Conservation (phyloP, 257 asterid species). For the Hygrophila difformis region DNA sequence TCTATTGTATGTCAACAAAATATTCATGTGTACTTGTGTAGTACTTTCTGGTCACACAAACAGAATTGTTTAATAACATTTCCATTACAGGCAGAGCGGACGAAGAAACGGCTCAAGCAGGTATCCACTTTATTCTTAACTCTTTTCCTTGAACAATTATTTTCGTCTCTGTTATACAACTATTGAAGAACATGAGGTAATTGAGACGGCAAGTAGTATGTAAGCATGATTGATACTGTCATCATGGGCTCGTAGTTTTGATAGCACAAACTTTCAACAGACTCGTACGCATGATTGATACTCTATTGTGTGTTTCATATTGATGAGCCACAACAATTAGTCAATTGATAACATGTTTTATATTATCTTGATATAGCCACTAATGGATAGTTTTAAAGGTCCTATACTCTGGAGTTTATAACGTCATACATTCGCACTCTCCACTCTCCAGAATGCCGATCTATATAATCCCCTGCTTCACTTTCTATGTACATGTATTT, state of each 20-base stretch:
- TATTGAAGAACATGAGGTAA: background rate
- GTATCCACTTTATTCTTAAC: conserved; percentile 26
- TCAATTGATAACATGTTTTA: conserved; percentile 2
- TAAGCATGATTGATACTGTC: background rate
- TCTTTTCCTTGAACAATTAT: background rate
- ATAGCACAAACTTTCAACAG: too few relatives aligned
- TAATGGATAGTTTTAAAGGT: background rate
- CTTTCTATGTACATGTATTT: too few relatives aligned
- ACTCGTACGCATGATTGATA: too few relatives aligned
- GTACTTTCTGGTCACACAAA: conserved; percentile 15
- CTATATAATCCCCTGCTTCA: too few relatives aligned
- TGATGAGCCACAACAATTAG: background rate
- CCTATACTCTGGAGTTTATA: background rate
- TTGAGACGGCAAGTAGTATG: background rate
- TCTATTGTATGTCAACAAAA: too few relatives aligned
- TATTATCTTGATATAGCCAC: conserved; percentile 1
- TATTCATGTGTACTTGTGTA: too few relatives aligned
- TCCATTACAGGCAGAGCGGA: conserved; percentile 59
- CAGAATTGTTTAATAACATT: conserved; percentile 11
- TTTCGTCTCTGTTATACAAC: background rate
- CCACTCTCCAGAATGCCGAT: background rate
- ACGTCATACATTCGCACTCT: background rate
- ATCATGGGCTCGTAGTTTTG: background rate
- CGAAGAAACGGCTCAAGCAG: conserved; percentile 58
- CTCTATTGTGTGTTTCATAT: too few relatives aligned